Conservation (phyloP, 371 early-diverging fungal genomes). For the Phascolomyces articulosus region DNA sequence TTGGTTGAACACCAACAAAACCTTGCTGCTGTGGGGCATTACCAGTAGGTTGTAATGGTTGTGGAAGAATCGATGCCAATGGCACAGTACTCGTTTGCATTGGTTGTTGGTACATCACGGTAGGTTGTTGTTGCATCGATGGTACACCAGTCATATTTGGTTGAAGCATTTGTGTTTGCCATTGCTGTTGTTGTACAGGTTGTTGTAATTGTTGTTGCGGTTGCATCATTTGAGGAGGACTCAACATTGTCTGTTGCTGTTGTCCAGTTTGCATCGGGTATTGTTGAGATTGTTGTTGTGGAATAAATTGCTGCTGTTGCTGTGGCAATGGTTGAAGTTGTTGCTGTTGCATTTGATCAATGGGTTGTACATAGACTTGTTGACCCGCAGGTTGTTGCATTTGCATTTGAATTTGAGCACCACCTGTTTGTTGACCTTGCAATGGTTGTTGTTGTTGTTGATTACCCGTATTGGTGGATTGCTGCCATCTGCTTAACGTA, state of each 20-base stretch:
- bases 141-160: conserved; percentile 18
- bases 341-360: conserved; percentile 3
- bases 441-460: neutral
- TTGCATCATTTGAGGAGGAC: conserved; percentile 5
- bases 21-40: conserved; percentile 1
- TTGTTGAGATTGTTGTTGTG: conserved; percentile 17
- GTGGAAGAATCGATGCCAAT: conserved; percentile 11
- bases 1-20: conserved; percentile 39
- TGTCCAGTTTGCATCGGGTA: conserved; percentile 7
- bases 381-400: conserved; percentile 10
- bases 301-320: conserved; percentile 6
- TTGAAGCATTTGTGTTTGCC: conserved; percentile 22
- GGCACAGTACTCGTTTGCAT: conserved; percentile 15
- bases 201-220: conserved; percentile 12
- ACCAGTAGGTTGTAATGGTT: conserved; percentile 7
- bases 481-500: conserved; percentile 37
- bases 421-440: neutral
- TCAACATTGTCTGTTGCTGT: conserved; percentile 13
- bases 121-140: neutral
- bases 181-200: conserved; percentile 8
- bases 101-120: conserved; percentile 15
- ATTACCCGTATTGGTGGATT: neutral
- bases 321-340: conserved; percentile 14
- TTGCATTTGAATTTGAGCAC: conserved; percentile 5
- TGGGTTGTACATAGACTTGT: neutral